These are phyloP conservation scores for Cucurbitaria berberidis DNA, from an alignment of 2,329 filamentous ascomycete species.

Conservation along the genomic window DNA sequence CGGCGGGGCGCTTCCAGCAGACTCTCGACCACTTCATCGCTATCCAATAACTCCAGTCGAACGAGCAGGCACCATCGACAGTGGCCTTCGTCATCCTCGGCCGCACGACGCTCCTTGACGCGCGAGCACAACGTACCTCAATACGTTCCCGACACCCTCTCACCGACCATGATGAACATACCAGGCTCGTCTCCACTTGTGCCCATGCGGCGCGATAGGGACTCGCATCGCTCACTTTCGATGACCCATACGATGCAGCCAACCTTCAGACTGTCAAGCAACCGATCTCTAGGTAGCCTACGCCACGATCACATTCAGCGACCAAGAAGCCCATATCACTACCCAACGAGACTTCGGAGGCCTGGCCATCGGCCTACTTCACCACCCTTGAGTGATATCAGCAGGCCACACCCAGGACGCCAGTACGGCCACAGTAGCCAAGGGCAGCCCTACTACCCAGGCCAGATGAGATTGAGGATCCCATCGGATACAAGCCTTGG, in stretches of 20 bases:
- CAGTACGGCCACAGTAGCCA: slow-evolving; percentile 18
- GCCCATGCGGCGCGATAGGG: slow-evolving; percentile 33
- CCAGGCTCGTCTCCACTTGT: slow-evolving; percentile 37
- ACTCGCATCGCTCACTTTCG: slow-evolving; percentile 52
- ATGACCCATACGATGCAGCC: slow-evolving; percentile 46
- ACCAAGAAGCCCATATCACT: slow-evolving; percentile 48
- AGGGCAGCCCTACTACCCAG: slow-evolving; percentile 7
- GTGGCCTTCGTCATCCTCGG: slow-evolving; percentile 50
- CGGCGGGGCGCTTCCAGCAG: slow-evolving; percentile 42
- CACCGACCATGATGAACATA: slow-evolving; percentile 41
- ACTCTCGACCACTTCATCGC: slow-evolving; percentile 49
- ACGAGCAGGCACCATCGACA: slow-evolving; percentile 43
- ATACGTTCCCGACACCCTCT: slow-evolving; percentile 47
- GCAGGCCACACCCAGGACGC: slow-evolving; percentile 26
- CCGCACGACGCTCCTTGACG: slow-evolving; percentile 48
- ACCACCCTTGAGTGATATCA: slow-evolving; percentile 52
- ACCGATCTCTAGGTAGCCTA: slow-evolving; percentile 54
- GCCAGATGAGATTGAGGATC: slow-evolving; percentile 31
- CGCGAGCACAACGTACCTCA: slow-evolving; percentile 53
- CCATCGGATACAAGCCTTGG: slow-evolving; percentile 35
- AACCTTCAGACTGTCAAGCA: slow-evolving; percentile 46
- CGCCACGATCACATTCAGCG: slow-evolving; percentile 48
- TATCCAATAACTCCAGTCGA: slow-evolving; percentile 52
- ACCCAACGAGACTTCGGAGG: slow-evolving; percentile 51
- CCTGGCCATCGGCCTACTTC: slow-evolving; percentile 52